These are phyloP conservation scores for Wallemia hederae DNA, from an alignment of 1,284 basidiomycete genomes.

Conservation along the genomic window DNA sequence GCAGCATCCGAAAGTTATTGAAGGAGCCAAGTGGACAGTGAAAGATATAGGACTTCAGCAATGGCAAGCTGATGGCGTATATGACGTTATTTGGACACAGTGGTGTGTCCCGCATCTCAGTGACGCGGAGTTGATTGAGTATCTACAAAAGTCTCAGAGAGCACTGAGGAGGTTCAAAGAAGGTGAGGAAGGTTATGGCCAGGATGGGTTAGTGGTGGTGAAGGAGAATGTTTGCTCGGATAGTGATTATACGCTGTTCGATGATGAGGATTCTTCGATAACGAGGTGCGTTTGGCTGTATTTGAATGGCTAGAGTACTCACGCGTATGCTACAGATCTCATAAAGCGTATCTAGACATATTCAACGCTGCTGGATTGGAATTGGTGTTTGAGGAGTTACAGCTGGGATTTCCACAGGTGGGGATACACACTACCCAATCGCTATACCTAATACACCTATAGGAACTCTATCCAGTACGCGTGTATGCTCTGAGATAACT, in stretches of 20 bases:
- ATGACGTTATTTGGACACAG: slow-evolving; percentile 71
- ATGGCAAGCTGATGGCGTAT: slow-evolving; percentile 34
- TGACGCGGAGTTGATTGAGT: slow-evolving; percentile 42
- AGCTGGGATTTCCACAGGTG: slow-evolving; percentile 9
- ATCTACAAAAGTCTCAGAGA: slow-evolving; percentile 31
- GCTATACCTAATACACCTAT: not conserved
- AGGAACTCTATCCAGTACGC: not conserved
- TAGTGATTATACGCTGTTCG: slow-evolving; percentile 32
- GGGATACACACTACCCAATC: not conserved
- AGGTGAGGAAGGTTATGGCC: slow-evolving; percentile 9
- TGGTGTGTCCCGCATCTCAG: slow-evolving; percentile 78
- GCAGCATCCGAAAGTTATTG: slow-evolving; percentile 4
- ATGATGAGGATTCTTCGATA: slow-evolving; percentile 59
- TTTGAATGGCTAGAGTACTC: not conserved
- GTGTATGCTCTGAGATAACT: not conserved
- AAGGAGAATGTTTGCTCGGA: slow-evolving; percentile 52
- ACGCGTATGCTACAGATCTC: slow-evolving; percentile 30
- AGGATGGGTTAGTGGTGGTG: slow-evolving; percentile 10
- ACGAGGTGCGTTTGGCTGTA: slow-evolving; percentile 27
- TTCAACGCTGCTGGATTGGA: slow-evolving; percentile 39
- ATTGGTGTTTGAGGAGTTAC: slow-evolving; percentile 33
- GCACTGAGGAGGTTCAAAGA: slow-evolving; percentile 22
- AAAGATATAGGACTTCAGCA: slow-evolving; percentile 44
- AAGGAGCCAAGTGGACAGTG: slow-evolving; percentile 32
- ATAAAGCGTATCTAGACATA: slow-evolving; percentile 42